Base-by-base conservation (phyloP, 225 moss, liverwort and hornwort species). In the Bryoerythrophyllum caledonicum region DNA sequence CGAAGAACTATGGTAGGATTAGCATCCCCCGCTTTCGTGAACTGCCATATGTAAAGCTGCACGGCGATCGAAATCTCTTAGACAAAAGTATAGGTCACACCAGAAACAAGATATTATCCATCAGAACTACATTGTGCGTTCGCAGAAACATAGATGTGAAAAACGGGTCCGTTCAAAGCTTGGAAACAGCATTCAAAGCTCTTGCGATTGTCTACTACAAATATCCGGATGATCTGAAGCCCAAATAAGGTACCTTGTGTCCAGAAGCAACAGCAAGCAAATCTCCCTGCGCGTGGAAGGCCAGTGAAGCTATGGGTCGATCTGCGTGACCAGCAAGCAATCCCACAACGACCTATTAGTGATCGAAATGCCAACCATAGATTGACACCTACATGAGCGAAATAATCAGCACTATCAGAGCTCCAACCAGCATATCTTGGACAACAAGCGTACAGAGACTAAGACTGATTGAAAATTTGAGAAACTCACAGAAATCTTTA, bases 11-110 rank as follows among this genome's bases (percentile, higher is more conserved):
- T 93, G 60, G 79, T 85, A 21, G 97, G 97, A 79, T 81, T 81
- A 32, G 74, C 84, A 68, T 91, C 95, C 60, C 86, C 91, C 68
- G 90, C 88, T 82, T 86, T 99, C 53, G 94, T 95, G 63, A 93
- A 99, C 82, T 99, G 95, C 97, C 97, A 99, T 81, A 99, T 99
- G 66, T 93, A 99, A 80, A 99, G 84, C 97, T 99, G 90, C 82
- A 80, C 46, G 54, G 15, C 70, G 30, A 69, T 77, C 23, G 67
- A 76, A 21, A 11, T 55, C 44, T 11, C 14, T 77, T 32, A 84
- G 55, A 38, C 30, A 10, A 61, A 48, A 23, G 23, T 37, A 44
- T 27, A 53, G 5, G 8, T 14, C 5, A 63, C 43, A 20, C 4
- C 2, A 28, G 43, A 8, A 61, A 32, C 7, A 61, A 68, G 65